Base-by-base conservation (phyloP, 2,329 filamentous ascomycete species). In the Grosmannia serpens region DNA sequence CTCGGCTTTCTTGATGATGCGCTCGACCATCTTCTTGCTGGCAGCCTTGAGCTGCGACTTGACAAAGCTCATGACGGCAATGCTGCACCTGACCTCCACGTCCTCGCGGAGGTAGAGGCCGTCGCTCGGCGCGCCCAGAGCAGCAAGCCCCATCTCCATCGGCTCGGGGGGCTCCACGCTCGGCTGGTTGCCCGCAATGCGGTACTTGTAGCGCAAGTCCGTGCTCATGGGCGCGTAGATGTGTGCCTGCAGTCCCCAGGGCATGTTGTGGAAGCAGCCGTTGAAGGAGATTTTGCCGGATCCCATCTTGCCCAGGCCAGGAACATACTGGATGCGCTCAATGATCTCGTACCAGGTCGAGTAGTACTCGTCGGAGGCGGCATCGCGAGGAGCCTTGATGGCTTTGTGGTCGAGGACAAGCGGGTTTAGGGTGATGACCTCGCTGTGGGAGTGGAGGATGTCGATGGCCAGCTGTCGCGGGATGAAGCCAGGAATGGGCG, bases 291-390 rank as follows among this genome's bases (percentile, higher is more conserved):
- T 85, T 66, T 82, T 81, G 67, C 83, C 79, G 4, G 82, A 81
- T 27, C 84, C 84, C 60, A 85, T 75, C 70, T 76, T 82, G 63
- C 85, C 85, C 58, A 87, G 72, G 38, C 85, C 85, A 0, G 85
- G 85, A 7, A 87, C 72, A 64, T 83, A 82, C 67, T 87, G 84
- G 60, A 88, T 84, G 65, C 83, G 79, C 75, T 88, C 79, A 59
- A 74, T 79, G 66, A 88, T 87, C 70, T 88, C 84, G 69, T 88
- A 88, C 85, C 85, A 88, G 33, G 85, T 86, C 62, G 83, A 83
- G 71, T 86, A 88, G 71, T 79, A 88, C 70, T 88, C 85, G 70
- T 88, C 85, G 63, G 83, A 74, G 58, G 82, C 78, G 62, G 85
- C 84, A 71, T 85, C 77, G 71, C 83, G 84, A 31, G 85, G 85